Conservation (phyloP, 1,139 yeast genomes). For the Pichia sp. region DNA sequence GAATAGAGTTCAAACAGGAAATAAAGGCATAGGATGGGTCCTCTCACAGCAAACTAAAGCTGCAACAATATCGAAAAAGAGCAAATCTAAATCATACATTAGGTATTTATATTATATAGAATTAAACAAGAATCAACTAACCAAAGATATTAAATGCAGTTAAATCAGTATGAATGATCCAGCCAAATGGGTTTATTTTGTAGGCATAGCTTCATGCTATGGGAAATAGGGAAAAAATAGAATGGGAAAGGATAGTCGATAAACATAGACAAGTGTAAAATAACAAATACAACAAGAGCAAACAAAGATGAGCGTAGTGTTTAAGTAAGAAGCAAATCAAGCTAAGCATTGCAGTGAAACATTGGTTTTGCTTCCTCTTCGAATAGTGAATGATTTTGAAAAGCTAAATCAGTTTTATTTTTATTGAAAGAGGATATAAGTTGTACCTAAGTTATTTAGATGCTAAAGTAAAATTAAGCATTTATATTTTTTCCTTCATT, state of each 20-base stretch:
- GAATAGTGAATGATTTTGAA: neutral
- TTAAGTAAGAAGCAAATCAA: neutral
- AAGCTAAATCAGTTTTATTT: conserved; percentile 2
- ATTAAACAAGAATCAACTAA: conserved; percentile 4
- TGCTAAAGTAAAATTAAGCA: neutral
- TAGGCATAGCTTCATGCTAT: neutral
- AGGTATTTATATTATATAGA: conserved; percentile 10
- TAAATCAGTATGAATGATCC: neutral
- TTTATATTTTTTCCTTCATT: conserved; percentile 3
- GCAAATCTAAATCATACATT: conserved; percentile 13
- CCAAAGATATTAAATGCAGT: neutral
- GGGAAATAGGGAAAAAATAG: neutral
- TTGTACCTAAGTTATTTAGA: conserved; percentile 6
- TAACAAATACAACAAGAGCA: neutral
- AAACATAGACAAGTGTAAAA: neutral
- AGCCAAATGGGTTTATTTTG: neutral
- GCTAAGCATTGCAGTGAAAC: neutral
- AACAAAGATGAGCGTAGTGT: neutral
- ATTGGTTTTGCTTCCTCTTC: neutral
- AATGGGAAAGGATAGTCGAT: no score
- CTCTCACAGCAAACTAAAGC: no score
- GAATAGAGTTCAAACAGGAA: neutral
- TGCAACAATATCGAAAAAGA: no score
- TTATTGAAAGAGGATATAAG: conserved; percentile 3
- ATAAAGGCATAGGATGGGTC: neutral